phyloP scores from a whole-genome alignment of 1,284 basidiomycete genomes.

The Trametes versicolor region DNA sequence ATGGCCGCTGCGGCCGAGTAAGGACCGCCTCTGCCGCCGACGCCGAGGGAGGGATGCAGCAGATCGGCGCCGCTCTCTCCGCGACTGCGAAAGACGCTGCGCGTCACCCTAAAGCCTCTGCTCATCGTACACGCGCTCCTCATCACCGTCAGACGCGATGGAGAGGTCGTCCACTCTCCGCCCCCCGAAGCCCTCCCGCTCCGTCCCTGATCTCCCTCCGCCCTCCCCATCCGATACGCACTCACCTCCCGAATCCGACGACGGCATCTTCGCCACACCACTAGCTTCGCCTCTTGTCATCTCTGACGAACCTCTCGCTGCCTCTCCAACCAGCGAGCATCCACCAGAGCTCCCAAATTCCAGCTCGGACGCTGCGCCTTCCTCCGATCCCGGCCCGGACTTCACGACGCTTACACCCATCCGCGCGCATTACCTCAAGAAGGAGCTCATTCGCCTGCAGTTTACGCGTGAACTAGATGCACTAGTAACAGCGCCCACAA shows the following conservation, averaged over 20 bases:
- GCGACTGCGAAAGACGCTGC: constrained; percentile 1
- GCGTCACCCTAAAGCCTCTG: not conserved
- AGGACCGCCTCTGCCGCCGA: constrained; percentile 3
- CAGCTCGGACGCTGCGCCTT: not conserved
- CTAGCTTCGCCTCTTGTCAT: constrained; percentile 35
- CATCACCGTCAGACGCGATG: constrained; percentile 32
- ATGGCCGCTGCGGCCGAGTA: not conserved
- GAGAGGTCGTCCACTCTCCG: constrained; percentile 30
- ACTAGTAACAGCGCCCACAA: constrained; percentile 65
- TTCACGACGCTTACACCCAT: constrained; percentile 43
- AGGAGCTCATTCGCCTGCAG: constrained; percentile 74
- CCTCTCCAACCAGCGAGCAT: constrained; percentile 21
- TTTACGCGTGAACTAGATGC: constrained; percentile 80
- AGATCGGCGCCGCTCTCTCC: constrained; percentile 7
- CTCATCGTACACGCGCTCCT: constrained; percentile 23
- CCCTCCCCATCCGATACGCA: constrained; percentile 26
- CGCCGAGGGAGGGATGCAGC: not conserved
- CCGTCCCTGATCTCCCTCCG: constrained; percentile 30
- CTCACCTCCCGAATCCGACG: constrained; percentile 33
- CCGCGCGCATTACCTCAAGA: constrained; percentile 49
- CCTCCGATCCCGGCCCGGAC: constrained; percentile 17
- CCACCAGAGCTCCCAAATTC: constrained; percentile 17
- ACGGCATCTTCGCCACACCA: constrained; percentile 40
- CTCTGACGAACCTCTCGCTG: constrained; percentile 2
- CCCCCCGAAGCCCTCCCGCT: constrained; percentile 33